Evolutionary conservation across 768 basidiomycete species (phyloP).

Genomic region (Suillus cothurnatus): DNA sequence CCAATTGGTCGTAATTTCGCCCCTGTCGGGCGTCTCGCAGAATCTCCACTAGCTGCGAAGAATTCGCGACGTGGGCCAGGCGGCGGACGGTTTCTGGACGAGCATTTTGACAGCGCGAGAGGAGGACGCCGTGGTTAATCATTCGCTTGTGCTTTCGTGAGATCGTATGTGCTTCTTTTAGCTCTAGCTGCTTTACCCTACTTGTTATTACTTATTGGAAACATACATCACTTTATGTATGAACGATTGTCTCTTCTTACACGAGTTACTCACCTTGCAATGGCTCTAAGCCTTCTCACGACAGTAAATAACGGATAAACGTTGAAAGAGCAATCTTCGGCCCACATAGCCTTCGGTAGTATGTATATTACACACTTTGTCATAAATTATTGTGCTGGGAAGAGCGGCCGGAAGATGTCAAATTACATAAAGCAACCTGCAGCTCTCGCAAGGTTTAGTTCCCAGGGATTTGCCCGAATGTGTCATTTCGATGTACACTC

Average conservation of each 20-base stretch:
- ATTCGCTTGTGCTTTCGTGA: constrained; percentile 1
- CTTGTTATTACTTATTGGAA: not conserved
- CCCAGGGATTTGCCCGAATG: not conserved
- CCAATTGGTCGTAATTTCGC: constrained; percentile 47
- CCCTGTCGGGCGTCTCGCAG: constrained; percentile 24
- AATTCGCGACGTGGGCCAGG: constrained; percentile 22
- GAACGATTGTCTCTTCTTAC: not conserved
- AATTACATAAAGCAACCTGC: not conserved
- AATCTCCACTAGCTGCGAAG: constrained; percentile 33
- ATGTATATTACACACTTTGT: constrained; percentile 2
- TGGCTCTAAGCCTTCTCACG: not conserved
- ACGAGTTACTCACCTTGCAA: not conserved
- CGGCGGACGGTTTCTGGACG: constrained; percentile 10
- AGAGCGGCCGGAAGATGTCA: not conserved
- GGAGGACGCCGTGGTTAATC: not conserved
- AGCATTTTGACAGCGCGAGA: constrained; percentile 11
- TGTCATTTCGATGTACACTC: not conserved
- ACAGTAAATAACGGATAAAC: not conserved
- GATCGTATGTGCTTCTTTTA: not conserved
- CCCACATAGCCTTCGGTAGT: not conserved
- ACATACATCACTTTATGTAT: not conserved
- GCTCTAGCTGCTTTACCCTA: not conserved
- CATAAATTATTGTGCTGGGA: constrained; percentile 10
- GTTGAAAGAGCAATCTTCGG: not conserved
- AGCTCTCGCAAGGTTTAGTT: not conserved